Conservation (phyloP, 352 stramenopile genomes). For the Paralagenidium karlingii region DNA sequence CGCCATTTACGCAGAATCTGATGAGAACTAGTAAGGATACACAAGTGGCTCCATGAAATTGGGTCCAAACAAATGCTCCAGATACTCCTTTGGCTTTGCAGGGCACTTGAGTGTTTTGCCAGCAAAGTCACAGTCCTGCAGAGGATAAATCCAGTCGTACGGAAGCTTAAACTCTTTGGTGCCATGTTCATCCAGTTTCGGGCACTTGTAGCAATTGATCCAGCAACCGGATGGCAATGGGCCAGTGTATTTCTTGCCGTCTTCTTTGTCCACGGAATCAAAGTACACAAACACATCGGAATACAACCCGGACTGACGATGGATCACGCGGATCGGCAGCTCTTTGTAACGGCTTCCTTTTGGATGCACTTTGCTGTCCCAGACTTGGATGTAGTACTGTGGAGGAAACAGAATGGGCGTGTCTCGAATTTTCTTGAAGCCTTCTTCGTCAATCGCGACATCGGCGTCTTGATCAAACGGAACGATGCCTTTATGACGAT, state of each 20-base stretch:
- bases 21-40: slow-evolving; percentile 5
- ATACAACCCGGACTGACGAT: slow-evolving; percentile 12
- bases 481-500: slow-evolving; percentile 13
- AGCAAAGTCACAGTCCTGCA: slow-evolving; percentile 10
- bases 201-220: slow-evolving; percentile 11
- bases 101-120: slow-evolving; percentile 10
- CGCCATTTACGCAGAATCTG: too few relatives aligned
- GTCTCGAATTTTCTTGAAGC: not conserved
- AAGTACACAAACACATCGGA: slow-evolving; percentile 19
- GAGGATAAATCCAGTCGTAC: slow-evolving; percentile 14
- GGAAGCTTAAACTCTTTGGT: slow-evolving; percentile 9
- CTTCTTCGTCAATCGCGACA: not conserved
- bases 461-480: slow-evolving; percentile 17
- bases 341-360: slow-evolving; percentile 6
- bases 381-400: slow-evolving; percentile 12
- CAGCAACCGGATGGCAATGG: slow-evolving; percentile 10
- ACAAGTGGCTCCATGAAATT: slow-evolving; percentile 8
- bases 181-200: not conserved
- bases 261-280: slow-evolving; percentile 4
- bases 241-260: slow-evolving; percentile 1
- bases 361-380: slow-evolving; percentile 8
- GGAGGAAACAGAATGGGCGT: slow-evolving; percentile 6
- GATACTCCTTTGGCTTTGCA: slow-evolving; percentile 7
- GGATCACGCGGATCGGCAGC: slow-evolving; percentile 11
- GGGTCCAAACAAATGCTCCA: slow-evolving; percentile 13